Conservation (phyloP, 225 moss, liverwort and hornwort genomes). For the Climacium dendroides region DNA sequence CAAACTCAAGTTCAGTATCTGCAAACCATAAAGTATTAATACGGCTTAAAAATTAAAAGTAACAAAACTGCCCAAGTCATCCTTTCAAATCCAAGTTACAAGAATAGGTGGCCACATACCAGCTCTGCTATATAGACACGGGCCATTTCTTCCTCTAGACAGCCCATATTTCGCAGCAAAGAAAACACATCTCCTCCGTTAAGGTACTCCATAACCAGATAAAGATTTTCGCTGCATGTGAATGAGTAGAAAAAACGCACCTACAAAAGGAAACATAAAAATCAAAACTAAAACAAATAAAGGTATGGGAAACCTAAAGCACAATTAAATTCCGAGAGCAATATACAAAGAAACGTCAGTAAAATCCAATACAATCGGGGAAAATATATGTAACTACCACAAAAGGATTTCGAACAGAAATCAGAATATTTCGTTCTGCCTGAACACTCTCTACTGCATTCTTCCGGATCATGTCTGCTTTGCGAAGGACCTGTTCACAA, state of each 20-base stretch:
- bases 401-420: constrained; percentile 94
- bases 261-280: constrained; percentile 14
- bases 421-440: constrained; percentile 95
- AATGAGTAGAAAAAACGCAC: constrained; percentile 99
- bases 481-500: constrained; percentile 76
- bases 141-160: constrained; percentile 82
- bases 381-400: constrained; percentile 39
- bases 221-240: constrained; percentile 88
- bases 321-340: neutral
- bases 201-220: constrained; percentile 98
- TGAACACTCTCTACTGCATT: constrained; percentile 99
- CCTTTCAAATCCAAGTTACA: neutral
- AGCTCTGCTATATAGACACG: constrained; percentile 95
- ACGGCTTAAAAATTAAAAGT: neutral
- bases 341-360: neutral
- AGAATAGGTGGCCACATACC: constrained; percentile 34
- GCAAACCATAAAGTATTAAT: neutral
- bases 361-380: neutral
- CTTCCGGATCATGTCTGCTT: constrained; percentile 98
- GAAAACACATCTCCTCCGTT: constrained; percentile 98
- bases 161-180: constrained; percentile 78
- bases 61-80: neutral
- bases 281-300: neutral
- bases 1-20: neutral
- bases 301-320: neutral